A percentile compares a stretch with the other conserved stretches of the same genome.
Conservation (phyloP, 2,329 filamentous ascomycete genomes). For the Beauveria sp. region DNA sequence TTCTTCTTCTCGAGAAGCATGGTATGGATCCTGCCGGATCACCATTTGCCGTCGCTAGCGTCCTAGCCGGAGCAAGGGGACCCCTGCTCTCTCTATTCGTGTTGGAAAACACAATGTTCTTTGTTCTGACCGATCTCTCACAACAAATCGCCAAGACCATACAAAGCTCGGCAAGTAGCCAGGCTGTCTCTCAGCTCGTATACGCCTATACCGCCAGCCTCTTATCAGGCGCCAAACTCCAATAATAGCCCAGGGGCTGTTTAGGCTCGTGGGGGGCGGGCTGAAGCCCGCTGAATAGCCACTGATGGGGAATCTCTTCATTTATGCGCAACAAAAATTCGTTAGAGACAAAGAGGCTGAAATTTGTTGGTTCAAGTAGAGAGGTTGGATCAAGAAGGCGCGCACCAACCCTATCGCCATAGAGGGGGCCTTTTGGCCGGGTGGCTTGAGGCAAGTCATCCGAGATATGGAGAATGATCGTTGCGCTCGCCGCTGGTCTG, state of each 20-base stretch:
- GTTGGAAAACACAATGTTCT: background rate
- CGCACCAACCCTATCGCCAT: background rate
- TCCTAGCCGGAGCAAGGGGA: background rate
- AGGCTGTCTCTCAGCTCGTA: background rate
- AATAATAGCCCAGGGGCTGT: too few species aligned
- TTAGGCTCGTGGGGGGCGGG: background rate
- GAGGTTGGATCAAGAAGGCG: background rate
- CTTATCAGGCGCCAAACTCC: too few species aligned
- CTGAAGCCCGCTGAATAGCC: background rate
- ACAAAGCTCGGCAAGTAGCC: too few species aligned
- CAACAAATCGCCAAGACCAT: background rate
- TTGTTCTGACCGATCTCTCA: background rate
- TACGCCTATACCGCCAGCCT: background rate
- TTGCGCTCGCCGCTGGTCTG: background rate
- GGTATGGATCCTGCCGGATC: constrained; percentile 10
- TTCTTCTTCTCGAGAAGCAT: background rate
- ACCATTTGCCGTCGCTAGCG: background rate
- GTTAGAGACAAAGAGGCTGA: background rate
- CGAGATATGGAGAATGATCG: background rate
- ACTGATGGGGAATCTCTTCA: background rate
- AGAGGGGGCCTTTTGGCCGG: background rate
- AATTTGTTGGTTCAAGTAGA: background rate
- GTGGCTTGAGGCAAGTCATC: background rate
- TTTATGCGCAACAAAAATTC: background rate
- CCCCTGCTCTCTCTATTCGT: background rate